Percentiles rank a stretch among this genome's conserved stretches.
These are phyloP conservation scores for Raphidocelis subcapitata DNA, from an alignment of 139 green algal genomes.

Conservation along the genomic window DNA sequence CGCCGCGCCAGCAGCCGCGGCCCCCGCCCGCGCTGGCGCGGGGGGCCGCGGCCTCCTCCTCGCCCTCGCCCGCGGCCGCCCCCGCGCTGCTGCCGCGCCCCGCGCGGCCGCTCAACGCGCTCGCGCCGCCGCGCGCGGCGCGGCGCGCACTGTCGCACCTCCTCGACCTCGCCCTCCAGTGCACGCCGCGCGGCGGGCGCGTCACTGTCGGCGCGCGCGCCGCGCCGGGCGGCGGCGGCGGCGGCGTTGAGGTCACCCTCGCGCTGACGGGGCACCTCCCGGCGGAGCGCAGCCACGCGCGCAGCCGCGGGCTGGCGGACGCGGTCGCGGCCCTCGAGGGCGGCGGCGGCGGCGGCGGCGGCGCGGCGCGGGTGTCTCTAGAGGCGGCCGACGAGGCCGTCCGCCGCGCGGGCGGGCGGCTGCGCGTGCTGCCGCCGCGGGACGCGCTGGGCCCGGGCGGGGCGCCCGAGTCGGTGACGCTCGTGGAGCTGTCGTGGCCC, in stretches of 20 bases:
- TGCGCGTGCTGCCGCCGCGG: slow-evolving; percentile 26
- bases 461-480: no score
- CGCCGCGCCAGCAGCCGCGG: no score
- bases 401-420: slow-evolving; percentile 24
- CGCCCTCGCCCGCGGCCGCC: no score
- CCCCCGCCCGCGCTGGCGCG: no score
- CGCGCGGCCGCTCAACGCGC: slow-evolving; percentile 32
- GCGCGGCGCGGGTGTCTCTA: slow-evolving; percentile 28
- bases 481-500: no score
- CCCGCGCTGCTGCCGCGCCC: slow-evolving; percentile 14
- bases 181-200: slow-evolving; percentile 39
- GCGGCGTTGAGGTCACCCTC: slow-evolving; percentile 34
- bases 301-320: background rate
- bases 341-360: background rate
- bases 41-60: no score
- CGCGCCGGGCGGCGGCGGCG: background rate
- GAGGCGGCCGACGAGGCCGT: slow-evolving; percentile 31
- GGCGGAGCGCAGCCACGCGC: slow-evolving; percentile 19
- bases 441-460: no score
- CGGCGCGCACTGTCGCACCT: slow-evolving; percentile 19
- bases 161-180: slow-evolving; percentile 43
- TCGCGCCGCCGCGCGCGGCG: background rate
- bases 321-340: background rate
- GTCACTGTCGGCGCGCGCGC: slow-evolving; percentile 29
- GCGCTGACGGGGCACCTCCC: slow-evolving; percentile 36